phyloP scores from a whole-genome alignment of 768 basidiomycete genomes.

The Podaxis rugospora region DNA sequence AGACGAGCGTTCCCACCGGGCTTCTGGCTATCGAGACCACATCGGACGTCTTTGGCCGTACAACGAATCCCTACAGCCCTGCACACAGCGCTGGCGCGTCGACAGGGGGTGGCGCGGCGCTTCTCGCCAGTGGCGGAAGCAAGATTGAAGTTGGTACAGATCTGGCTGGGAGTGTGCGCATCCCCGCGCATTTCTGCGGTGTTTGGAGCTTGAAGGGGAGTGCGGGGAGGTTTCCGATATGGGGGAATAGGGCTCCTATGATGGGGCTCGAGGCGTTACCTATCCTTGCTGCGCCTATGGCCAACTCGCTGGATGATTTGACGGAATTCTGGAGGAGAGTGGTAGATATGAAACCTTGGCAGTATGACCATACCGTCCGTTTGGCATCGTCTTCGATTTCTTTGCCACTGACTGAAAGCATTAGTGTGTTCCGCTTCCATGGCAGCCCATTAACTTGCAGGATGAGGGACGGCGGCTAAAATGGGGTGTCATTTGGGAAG shows the following conservation, averaged over 20 bases:
- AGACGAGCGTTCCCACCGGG: constrained; percentile 58
- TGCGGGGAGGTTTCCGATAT: constrained; percentile 49
- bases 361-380: constrained; percentile 56
- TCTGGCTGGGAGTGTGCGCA: constrained; percentile 67
- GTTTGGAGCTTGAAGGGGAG: constrained; percentile 63
- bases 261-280: constrained; percentile 56
- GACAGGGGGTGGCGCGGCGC: constrained; percentile 65
- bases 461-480: constrained; percentile 48
- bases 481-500: constrained; percentile 62
- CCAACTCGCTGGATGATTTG: constrained; percentile 55
- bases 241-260: constrained; percentile 42
- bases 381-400: constrained; percentile 17
- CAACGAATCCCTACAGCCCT: constrained; percentile 58
- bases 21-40: constrained; percentile 51
- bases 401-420: neutral
- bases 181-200: constrained; percentile 72
- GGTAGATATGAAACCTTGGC: constrained; percentile 58
- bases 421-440: constrained; percentile 48
- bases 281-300: constrained; percentile 55
- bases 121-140: constrained; percentile 60
- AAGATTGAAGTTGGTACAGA: constrained; percentile 72
- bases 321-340: constrained; percentile 64
- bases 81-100: constrained; percentile 57
- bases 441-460: constrained; percentile 42
- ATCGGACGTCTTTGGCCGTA: constrained; percentile 59